Conservation (phyloP, 2,329 filamentous ascomycete genomes). For the Colletotrichum paranaense region DNA sequence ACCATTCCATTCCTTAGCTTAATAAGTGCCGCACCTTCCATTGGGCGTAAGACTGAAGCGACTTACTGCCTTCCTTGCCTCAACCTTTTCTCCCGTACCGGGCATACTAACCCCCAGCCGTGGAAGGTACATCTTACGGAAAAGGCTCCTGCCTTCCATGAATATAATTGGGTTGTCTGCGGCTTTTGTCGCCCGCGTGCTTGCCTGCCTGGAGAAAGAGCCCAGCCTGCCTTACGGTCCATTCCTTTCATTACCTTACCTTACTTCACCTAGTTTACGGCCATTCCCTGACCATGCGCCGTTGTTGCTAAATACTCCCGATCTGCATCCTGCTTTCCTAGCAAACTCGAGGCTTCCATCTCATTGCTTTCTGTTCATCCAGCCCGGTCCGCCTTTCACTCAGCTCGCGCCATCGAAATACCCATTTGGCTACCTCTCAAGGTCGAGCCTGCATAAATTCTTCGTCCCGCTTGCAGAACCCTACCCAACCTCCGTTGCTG, state of each 20-base stretch:
- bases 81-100: too few species aligned
- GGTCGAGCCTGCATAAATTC: neutral
- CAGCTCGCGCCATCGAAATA: neutral
- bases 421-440: neutral
- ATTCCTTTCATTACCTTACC: too few species aligned
- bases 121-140: neutral
- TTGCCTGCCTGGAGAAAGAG: conserved; percentile 1
- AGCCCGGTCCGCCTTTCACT: neutral
- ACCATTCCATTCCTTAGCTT: too few species aligned
- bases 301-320: neutral
- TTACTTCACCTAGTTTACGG: neutral
- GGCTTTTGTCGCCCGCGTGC: neutral
- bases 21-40: neutral
- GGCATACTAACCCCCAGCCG: neutral
- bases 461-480: neutral
- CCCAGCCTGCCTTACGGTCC: neutral
- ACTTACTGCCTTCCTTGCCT: neutral
- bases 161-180: neutral
- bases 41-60: neutral
- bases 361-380: neutral
- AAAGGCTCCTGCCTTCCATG: neutral
- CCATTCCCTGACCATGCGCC: neutral
- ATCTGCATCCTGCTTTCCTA: conserved; percentile 7
- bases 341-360: neutral
- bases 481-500: neutral